Evolutionary conservation across 495 filamentous ascomycete species (phyloP), one percentile per base, ranked within the genome.

Genomic region (Aspergillus bertholletiae): DNA sequence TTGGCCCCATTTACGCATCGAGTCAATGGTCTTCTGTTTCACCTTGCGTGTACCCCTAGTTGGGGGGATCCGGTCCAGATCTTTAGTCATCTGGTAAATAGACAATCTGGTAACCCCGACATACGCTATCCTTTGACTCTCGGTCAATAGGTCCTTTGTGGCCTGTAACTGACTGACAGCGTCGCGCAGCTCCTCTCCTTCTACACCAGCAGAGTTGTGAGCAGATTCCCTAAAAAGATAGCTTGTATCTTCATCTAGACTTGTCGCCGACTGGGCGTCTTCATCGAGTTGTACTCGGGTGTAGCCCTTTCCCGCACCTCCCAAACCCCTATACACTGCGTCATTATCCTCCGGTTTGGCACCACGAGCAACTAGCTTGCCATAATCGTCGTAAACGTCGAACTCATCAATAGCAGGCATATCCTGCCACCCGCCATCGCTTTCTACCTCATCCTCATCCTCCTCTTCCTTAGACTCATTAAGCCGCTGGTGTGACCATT

Each of bases 201-300:
- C 88, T 23, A 88, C 74, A 48, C 75, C 75, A 39, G 83, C 76
- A 43, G 80, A 79, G 9, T 83, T 88, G 28, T 75, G 80, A 30
- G 74, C 74, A 48, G 72, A 66, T 11, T 81, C 82, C 65, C 89
- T 92, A 73, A 99, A 98, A 11, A 99, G 78, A 65, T 99, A 99
- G 49, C 88, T 84, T 2, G 95, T 97, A 64, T 97, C 93, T 47
- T 99, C 94, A 65, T 99, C 94, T 85, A 99, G 84, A 73, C 92
- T 96, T 11, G 90, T 97, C 41, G 87, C 86, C 35, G 92, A 96
- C 66, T 94, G 83, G 1, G 86, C 90, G 72, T 99, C 94, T 54
- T 99, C 94, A 63, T 98, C 94, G 27, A 96, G 76, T 58, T 95
- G 84, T 17, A 99, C 90, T 49, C 89, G 80, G 8, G 94, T 97